Base-by-base conservation (phyloP, 306 rosid genomes). In the Lablab purpureus region DNA sequence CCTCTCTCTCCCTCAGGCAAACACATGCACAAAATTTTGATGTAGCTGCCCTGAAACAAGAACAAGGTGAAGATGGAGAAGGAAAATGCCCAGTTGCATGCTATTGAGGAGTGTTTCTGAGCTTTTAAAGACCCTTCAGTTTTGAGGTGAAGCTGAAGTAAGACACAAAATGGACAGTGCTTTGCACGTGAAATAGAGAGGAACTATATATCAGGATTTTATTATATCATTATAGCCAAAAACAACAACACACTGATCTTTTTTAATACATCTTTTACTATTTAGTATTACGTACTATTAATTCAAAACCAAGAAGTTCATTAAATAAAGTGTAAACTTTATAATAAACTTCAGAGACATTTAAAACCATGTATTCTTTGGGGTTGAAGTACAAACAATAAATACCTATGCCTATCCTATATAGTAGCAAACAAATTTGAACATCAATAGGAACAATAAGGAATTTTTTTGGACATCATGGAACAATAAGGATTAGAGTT, bases 141-240 rank as follows among this genome's bases (percentile, higher is more conserved):
- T n/a, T 59, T 50, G 64, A 22, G 55, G 59, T 49, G 59, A 67
- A 47, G 65, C 50, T 60, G 52, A 68, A 59, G 65, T 27, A 22
- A 56, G 8, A 69, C 65, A 51, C 84, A 74, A 62, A 47, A 21
- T 89, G 83, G 78, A 88, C 91, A 88, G 84, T 75, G 84, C 63
- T 69, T 58, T 75, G 88, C 96, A 85, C 98, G 94, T 93, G 98
- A 92, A 87, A 79, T 80, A 55, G 75, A 75, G 82, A 82, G 54
- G 55, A 32, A 14, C 17, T 36, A 19, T 65, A n/a, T 65, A 2
- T 65, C 3, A 10, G 47, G 47, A 36, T 37, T 65, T 66, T 67
- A 4, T n/a, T n/a, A n/a, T n/a, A n/a, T n/a, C n/a, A n/a, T n/a
- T n/a, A n/a, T 34, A 65, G 47, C 1, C 13, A 40, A 19, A 21